Conservation (phyloP, 2,329 filamentous ascomycete genomes). For the Chaetomiaceae sp. region DNA sequence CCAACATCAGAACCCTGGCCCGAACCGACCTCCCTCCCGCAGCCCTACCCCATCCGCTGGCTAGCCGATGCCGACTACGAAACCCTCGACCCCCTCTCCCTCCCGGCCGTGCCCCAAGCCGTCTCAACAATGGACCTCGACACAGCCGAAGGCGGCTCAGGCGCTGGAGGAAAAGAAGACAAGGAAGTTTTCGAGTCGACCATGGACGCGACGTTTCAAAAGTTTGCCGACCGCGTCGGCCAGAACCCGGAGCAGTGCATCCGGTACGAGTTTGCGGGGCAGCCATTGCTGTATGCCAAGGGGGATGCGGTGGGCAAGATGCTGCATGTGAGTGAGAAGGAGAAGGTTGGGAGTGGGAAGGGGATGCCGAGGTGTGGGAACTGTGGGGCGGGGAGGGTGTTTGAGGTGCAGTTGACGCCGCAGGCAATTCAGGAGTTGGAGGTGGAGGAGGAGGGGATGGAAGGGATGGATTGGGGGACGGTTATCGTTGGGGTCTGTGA, state of each 20-base stretch:
- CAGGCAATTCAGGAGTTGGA: constrained; percentile 88
- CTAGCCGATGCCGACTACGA: constrained; percentile 89
- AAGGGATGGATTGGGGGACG: constrained; percentile 99
- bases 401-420: constrained; percentile 89
- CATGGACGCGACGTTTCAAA: constrained; percentile 72
- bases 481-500: constrained; percentile 82
- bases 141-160: constrained; percentile 26
- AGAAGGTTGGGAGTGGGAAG: constrained; percentile 23
- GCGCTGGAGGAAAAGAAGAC: constrained; percentile 52
- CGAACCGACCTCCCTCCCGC: constrained; percentile 54
- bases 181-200: constrained; percentile 67
- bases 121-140: constrained; percentile 48
- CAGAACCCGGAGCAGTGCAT: constrained; percentile 82
- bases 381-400: constrained; percentile 71
- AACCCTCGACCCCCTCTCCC: constrained; percentile 59
- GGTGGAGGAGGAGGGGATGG: constrained; percentile 61
- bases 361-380: constrained; percentile 70
- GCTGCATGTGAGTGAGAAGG: constrained; percentile 38
- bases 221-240: constrained; percentile 70
- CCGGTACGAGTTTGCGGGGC: constrained; percentile 70
- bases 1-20: constrained; percentile 71
- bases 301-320: constrained; percentile 67
- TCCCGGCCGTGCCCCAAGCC: constrained; percentile 43
- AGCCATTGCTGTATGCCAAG: constrained; percentile 75
- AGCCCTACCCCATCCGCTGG: constrained; percentile 70